These are phyloP conservation scores for Grigorovia transvaalensis DNA, from an alignment of 805 yeast species.

Conservation along the genomic window DNA sequence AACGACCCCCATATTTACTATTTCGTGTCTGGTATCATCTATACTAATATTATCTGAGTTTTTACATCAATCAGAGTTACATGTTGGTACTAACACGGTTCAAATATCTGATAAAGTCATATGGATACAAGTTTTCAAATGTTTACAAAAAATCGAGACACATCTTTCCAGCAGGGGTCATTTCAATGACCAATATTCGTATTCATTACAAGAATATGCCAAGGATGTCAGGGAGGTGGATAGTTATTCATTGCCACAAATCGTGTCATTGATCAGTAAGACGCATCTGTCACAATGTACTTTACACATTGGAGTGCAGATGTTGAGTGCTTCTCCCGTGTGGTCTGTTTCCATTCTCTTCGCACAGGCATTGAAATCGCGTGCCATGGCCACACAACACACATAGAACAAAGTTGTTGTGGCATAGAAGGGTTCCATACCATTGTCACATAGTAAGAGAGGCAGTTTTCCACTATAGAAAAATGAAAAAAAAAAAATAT, in stretches of 20 bases:
- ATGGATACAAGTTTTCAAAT: constrained; percentile 55
- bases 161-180: constrained; percentile 34
- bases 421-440: too few relatives aligned
- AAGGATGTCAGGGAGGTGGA: not conserved
- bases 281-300: constrained; percentile 40
- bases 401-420: too few relatives aligned
- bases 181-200: not conserved
- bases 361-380: constrained; percentile 65
- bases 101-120: constrained; percentile 45
- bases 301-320: constrained; percentile 58
- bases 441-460: too few relatives aligned
- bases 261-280: not conserved
- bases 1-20: constrained; percentile 66
- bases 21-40: constrained; percentile 52
- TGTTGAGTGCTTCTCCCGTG: constrained; percentile 72
- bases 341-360: constrained; percentile 73
- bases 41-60: constrained; percentile 54
- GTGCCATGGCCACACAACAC: constrained; percentile 33
- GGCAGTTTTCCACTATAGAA: too few relatives aligned
- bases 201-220: not conserved
- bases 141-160: constrained; percentile 50
- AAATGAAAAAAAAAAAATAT: not conserved
- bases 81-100: constrained; percentile 8
- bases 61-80: constrained; percentile 41
- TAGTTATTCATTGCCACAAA: not conserved